Evolutionary conservation across 129 eudicot genomes (phyloP).

Genomic region (Ambrosia trifida): DNA sequence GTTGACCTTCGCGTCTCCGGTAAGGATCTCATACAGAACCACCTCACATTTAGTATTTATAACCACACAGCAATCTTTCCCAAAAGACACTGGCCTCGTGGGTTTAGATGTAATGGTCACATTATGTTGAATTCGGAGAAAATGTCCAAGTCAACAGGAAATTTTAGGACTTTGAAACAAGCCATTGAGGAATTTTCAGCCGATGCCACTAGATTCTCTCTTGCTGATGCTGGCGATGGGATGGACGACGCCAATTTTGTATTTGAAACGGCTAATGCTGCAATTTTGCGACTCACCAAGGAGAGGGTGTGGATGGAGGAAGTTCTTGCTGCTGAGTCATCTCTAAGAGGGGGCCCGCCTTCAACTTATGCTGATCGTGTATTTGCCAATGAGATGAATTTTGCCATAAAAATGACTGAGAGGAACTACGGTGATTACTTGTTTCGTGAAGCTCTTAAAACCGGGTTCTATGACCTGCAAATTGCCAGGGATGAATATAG

Average conservation of each 20-base stretch:
- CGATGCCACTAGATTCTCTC: slow-evolving; percentile 83
- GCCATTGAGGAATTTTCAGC: slow-evolving; percentile 87
- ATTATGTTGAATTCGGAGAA: slow-evolving; percentile 79
- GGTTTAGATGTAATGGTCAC: slow-evolving; percentile 87
- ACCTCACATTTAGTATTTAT: slow-evolving; percentile 72
- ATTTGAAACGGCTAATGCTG: slow-evolving; percentile 87
- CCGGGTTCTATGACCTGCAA: slow-evolving; percentile 86
- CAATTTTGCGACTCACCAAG: slow-evolving; percentile 77
- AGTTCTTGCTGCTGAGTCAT: slow-evolving; percentile 56
- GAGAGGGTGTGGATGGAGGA: slow-evolving; percentile 84
- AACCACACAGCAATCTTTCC: slow-evolving; percentile 80
- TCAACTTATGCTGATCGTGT: slow-evolving; percentile 71
- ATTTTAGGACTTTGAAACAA: slow-evolving; percentile 72
- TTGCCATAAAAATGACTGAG: slow-evolving; percentile 64
- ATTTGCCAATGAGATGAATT: slow-evolving; percentile 78
- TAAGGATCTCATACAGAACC: slow-evolving; percentile 86
- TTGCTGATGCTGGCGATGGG: slow-evolving; percentile 89
- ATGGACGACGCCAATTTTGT: slow-evolving; percentile 95
- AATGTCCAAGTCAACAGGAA: slow-evolving; percentile 93
- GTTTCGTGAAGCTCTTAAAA: slow-evolving; percentile 87
- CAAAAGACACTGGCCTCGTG: slow-evolving; percentile 74
- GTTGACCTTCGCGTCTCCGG: slow-evolving; percentile 86
- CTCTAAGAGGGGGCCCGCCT: slow-evolving; percentile 58
- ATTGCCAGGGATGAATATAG: slow-evolving; percentile 90
- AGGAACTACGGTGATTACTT: slow-evolving; percentile 62